Base-by-base conservation (phyloP, 176 grass and related monocot species). In the Guadua angustifolia region DNA sequence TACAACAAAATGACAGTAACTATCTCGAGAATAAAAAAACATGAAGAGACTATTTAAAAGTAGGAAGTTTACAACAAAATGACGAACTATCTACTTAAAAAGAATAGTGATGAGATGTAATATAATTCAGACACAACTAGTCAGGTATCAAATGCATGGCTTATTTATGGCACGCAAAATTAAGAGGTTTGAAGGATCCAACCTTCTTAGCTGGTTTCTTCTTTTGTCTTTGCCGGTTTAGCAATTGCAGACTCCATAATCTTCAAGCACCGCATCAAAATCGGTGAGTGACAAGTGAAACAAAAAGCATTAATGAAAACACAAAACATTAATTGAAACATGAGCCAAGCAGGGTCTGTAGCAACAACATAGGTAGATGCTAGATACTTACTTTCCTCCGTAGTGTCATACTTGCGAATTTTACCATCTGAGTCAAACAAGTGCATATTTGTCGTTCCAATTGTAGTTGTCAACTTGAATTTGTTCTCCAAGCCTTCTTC, bases 371-470 rank as follows among this genome's bases (percentile, higher is more conserved):
- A 19, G 2, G 36, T 45, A 17, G n/a, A 53, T 25, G 35, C n/a
- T 14, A 26, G 12, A 86, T 53, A 88, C 87, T 82, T 59, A 99
- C 93, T 87, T 66, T 95, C 77, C 58, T 99, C 96, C 2, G 96
- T 91, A 5, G 39, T 89, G 29, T 95, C 91, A 36, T 95, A 99
- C 75, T 99, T 99, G 38, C 79, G 84, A n/a, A 99, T 99, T 78
- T 85, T 89, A 14, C 93, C 89, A 21, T 92, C 73, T 0, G 83
- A 70, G 62, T 92, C 91, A 90, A 99, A 99, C 78, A 99, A 78
- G 79, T 99, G 96, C 96, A 99, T 99, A 69, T 99, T 99, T 60
- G 96, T 84, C 29, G 91, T 99, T 33, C 83, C 83, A 25, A 99
- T 79, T 40, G 91, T 87, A 24, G 96, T 94, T 39, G 93, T 95